phyloP scores from a whole-genome alignment of 2,329 filamentous ascomycete species.

The Nothophoma quercina region DNA sequence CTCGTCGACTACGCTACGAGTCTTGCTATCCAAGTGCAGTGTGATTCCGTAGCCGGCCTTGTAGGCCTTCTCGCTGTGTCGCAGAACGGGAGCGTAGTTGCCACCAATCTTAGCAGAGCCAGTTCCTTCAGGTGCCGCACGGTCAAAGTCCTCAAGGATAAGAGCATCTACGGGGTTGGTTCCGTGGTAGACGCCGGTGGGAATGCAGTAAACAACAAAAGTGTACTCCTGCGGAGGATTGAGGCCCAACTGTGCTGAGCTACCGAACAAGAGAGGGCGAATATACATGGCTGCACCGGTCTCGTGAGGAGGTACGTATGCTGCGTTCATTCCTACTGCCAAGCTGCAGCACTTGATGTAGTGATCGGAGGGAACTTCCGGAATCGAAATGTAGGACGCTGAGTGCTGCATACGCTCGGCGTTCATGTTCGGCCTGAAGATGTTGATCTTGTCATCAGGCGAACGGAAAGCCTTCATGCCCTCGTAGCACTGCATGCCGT shows the following conservation, averaged over 20 bases:
- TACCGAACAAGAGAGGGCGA: constrained; percentile 87
- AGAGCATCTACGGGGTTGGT: constrained; percentile 85
- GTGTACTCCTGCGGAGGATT: constrained; percentile 90
- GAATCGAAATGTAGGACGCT: constrained; percentile 82
- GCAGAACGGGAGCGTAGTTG: constrained; percentile 92
- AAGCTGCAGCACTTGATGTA: constrained; percentile 80
- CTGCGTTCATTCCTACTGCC: constrained; percentile 87
- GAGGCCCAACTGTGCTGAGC: constrained; percentile 84
- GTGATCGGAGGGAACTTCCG: constrained; percentile 75
- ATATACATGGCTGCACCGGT: constrained; percentile 94
- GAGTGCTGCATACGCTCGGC: constrained; percentile 85
- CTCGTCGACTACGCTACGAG: constrained; percentile 87
- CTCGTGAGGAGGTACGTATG: constrained; percentile 86
- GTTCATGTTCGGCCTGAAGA: constrained; percentile 90
- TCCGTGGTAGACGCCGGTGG: constrained; percentile 94
- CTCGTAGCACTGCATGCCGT: constrained; percentile 95
- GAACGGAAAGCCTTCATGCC: constrained; percentile 95
- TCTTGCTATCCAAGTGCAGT: constrained; percentile 87
- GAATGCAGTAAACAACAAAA: constrained; percentile 88
- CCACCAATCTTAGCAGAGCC: constrained; percentile 94
- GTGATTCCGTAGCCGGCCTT: constrained; percentile 90
- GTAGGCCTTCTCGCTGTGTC: constrained; percentile 83
- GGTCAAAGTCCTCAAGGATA: constrained; percentile 92
- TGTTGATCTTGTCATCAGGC: constrained; percentile 74
- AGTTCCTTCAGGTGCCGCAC: constrained; percentile 88